Conservation (phyloP, 257 asterid species). For the Jacaranda mimosifolia region DNA sequence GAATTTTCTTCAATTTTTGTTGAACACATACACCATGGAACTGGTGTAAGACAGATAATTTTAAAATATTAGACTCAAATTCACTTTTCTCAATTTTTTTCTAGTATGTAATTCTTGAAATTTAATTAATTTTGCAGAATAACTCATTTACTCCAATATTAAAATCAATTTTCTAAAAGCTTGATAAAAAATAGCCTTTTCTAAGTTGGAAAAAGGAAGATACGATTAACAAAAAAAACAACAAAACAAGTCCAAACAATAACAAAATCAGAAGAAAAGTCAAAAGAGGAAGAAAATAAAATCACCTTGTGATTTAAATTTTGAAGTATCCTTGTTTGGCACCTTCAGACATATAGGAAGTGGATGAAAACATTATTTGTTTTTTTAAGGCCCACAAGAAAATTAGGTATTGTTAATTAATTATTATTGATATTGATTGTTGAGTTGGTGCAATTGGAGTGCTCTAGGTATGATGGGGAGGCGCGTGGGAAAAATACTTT, state of each 20-base stretch:
- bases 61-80: too few relatives aligned
- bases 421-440: constrained; percentile 29
- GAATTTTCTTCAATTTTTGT: too few relatives aligned
- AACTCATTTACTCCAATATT: not conserved
- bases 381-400: constrained; percentile 26
- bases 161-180: not conserved
- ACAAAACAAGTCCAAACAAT: constrained; percentile 27
- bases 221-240: not conserved
- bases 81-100: not conserved
- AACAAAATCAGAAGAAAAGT: constrained; percentile 10
- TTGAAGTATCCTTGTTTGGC: constrained; percentile 20
- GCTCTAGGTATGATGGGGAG: not conserved
- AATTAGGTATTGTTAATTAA: constrained; percentile 19
- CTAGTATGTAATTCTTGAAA: not conserved
- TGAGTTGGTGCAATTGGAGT: constrained; percentile 3
- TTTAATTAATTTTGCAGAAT: not conserved
- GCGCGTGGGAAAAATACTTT: too few relatives aligned
- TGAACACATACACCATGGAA: too few relatives aligned
- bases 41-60: too few relatives aligned
- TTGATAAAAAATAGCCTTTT: constrained; percentile 11
- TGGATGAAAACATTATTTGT: constrained; percentile 27
- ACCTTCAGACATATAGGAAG: constrained; percentile 35
- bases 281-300: not conserved
- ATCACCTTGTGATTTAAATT: not conserved
- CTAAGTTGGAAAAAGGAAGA: not conserved